Base-by-base conservation (phyloP, 257 asterid genomes). In the Rubia yunnanensis region DNA sequence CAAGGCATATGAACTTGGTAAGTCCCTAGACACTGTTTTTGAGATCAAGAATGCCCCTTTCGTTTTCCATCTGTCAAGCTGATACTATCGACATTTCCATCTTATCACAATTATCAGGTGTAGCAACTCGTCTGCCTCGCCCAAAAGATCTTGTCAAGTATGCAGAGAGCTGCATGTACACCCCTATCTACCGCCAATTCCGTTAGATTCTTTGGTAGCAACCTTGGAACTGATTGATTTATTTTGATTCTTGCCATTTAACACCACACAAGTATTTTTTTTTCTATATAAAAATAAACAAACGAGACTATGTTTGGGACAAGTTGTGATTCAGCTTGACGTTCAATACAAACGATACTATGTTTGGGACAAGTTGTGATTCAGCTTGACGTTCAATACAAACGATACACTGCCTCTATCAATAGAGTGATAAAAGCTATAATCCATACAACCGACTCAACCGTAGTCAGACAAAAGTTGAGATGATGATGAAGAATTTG, bases 121-220 rank as follows among this genome's bases (percentile, higher is more conserved):
- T 89, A 70, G 96, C 99, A 9, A 73, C 99, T 0, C 91, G 82
- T 49, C 88, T 89, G 38, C 97, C 97, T 13, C 95, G 94, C 7
- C 99, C 99, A 20, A 75, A 71, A 26, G 85, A 92, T 80, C 96
- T 92, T 0, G 82, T 83, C 24, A 78, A 80, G 79, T 89, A 69
- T 72, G 98, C 98, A 0, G 85, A 87, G 86, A 84, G 97, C 75
- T 92, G 95, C 84, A 89, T 92, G 99, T 92, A 92, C 82, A 80
- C 87, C 57, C 97, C 97, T 8, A 76, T 79, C 65, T 92, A 92
- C 73, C 88, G 84, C 79, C 72, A 36, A 73, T 92, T 84, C 59
- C 96, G 95, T 44, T 44, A 44, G 48, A 15, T 44, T 44, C 52
- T 44, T 44, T 44, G 52, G 52, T 44, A 44, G 52, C 52, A 44